Base-by-base conservation (phyloP, 805 yeast species). In the Metschnikowia dekortorum region DNA sequence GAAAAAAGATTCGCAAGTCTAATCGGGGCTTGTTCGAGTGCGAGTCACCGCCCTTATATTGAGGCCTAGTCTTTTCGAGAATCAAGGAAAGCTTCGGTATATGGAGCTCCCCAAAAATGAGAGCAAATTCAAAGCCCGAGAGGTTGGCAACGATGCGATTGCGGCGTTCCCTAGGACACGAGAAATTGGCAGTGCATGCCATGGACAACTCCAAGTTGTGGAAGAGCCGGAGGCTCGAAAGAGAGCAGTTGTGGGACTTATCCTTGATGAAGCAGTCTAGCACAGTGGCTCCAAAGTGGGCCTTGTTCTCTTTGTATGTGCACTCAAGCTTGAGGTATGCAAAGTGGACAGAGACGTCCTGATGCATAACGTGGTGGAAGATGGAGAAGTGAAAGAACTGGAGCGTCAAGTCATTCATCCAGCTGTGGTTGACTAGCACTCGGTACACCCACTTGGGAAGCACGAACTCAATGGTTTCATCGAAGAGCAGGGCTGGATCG, bases 271-370 rank as follows among this genome's bases (percentile, higher is more conserved):
- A 53, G 5, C 59, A 56, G 33, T 58, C 58, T 8, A 56, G 42
- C 4, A 46, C 46, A 1, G 53, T 10, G 26, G 52, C n/a, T 13
- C 43, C 37, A 8, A 49, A 38, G 3, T 18, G 46, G 32, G 49
- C 51, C 7, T 45, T 31, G n/a, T 22, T 34, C 8, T 34, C 13
- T 33, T 39, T 39, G 32, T 38, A 38, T 3, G 53, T 39, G 39
- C 41, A 48, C 36, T 58, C 60, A 7, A 58, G 28, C 34, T 56
- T 49, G 36, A 50, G 35, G 41, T 53, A 56, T 44, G 54, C 61
- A 30, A 58, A 30, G 34, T 51, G 58, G 37, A 58, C 46, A 6
- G 55, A 49, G 13, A 47, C 44, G 29, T 51, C 48, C 14, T 51
- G 39, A 37, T 47, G 44, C 26, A 54, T 37, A 10, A 47, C 51